Conservation (phyloP, 2,329 filamentous ascomycete genomes). For the Scedosporium minutisporum region DNA sequence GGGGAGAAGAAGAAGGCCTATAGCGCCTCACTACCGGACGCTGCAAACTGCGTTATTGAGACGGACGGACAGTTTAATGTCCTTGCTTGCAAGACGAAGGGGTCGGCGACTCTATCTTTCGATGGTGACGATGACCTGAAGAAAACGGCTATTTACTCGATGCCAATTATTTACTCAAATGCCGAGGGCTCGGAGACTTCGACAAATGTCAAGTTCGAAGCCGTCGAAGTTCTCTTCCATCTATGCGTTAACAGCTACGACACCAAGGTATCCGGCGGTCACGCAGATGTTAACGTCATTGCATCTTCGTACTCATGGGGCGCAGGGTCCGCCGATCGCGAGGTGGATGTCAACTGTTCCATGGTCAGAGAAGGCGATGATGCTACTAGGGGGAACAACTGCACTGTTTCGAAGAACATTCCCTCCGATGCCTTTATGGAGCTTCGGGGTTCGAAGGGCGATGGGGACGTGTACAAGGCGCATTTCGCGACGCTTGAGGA, state of each 20-base stretch:
- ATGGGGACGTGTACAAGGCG: neutral
- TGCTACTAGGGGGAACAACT: constrained; percentile 5
- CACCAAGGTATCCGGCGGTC: constrained; percentile 1
- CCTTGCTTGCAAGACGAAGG: constrained; percentile 10
- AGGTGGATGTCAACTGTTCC: constrained; percentile 2
- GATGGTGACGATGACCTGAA: constrained; percentile 9
- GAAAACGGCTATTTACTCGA: constrained; percentile 15
- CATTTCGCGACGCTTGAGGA: constrained; percentile 6
- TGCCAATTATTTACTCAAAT: constrained; percentile 19
- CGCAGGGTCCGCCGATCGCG: neutral
- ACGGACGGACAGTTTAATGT: constrained; percentile 3
- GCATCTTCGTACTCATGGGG: neutral
- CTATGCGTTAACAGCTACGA: constrained; percentile 19
- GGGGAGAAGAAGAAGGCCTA: neutral
- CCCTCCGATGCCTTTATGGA: constrained; percentile 7
- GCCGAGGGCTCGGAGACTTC: constrained; percentile 6
- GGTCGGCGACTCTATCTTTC: constrained; percentile 14
- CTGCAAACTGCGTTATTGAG: constrained; percentile 4
- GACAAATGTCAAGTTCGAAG: constrained; percentile 11
- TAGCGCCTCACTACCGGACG: constrained; percentile 11
- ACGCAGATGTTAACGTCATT: neutral
- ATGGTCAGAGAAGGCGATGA: neutral
- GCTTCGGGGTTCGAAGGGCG: neutral
- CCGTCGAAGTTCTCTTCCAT: constrained; percentile 19
- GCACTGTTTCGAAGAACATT: constrained; percentile 2